phyloP scores from a whole-genome alignment of 257 asterid genomes.

The Anisodus tanguticus region DNA sequence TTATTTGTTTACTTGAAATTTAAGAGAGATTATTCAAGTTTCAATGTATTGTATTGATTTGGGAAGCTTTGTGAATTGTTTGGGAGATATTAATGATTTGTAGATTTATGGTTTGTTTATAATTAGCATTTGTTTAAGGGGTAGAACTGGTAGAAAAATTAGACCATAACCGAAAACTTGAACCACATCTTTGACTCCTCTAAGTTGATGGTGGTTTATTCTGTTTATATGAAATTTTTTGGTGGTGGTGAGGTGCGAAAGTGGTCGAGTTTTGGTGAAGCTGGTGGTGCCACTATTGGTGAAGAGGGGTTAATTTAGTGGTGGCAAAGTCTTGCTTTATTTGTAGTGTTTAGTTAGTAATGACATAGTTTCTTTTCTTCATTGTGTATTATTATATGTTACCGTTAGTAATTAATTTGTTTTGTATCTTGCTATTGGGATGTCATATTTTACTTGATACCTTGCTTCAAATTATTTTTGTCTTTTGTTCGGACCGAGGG shows the following conservation, averaged over 20 bases:
- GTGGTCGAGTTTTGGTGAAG: not conserved
- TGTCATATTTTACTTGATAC: too few species aligned
- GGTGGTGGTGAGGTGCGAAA: not conserved
- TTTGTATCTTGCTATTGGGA: too few species aligned
- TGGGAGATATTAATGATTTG: not conserved
- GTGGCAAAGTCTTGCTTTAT: too few species aligned
- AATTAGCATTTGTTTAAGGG: not conserved
- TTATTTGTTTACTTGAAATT: not conserved
- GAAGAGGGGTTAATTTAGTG: too few species aligned
- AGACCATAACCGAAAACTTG: not conserved
- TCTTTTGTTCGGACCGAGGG: too few species aligned
- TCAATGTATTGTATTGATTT: constrained; percentile 1
- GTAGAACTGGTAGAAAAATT: not conserved
- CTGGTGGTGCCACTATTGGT: not conserved
- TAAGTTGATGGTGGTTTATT: not conserved
- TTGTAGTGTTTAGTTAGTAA: too few species aligned
- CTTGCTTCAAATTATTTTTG: too few species aligned
- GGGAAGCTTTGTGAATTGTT: not conserved
- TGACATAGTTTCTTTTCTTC: too few species aligned
- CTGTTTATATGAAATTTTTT: not conserved
- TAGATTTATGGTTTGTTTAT: not conserved
- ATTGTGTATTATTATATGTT: too few species aligned
- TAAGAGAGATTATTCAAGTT: not conserved
- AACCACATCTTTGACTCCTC: not conserved
- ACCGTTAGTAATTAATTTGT: too few species aligned